Base-by-base conservation (phyloP, 805 yeast species). In the Wickerhamomyces pijperi region DNA sequence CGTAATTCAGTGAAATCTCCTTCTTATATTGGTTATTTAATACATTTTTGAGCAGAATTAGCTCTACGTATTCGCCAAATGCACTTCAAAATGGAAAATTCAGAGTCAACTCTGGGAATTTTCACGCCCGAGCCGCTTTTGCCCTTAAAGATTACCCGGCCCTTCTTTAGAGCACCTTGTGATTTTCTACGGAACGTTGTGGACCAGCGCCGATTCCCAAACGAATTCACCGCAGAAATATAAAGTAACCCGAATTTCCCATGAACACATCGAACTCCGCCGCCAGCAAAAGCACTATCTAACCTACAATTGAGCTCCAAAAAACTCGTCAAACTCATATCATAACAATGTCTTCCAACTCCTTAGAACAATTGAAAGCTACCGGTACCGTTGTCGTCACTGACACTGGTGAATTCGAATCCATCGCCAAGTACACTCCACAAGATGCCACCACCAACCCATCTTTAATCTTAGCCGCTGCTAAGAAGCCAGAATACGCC, bases 371-470 rank as follows among this genome's bases (percentile, higher is more conserved):
- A 68, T 79, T 92, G 60, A 92, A 90, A 66, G 87, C 94, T 48
- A 63, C 96, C 42, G 97, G 97, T 54, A 92, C 98, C 52, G 82
- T 76, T 51, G 95, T 92, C 59, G 98, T 92, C 60, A 85, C 98
- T 50, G 98, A 92, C 72, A 87, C 97, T 46, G 98, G 98, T 70
- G 98, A 92, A 66, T 92, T 92, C 63, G 97, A 86, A 65, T 81
- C 92, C 48, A 92, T 92, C 62, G 96, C 96, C 60, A 86, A 88
- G 68, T 92, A 82, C 73, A 85, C 92, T 55, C 98, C 98, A 51
- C 97, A 92, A 72, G 98, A 92, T 67, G 95, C 98, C 51, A 92
- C 98, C 54, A 92, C 98, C 62, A 92, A 92, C 74, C 98, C 98
- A 51, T 87, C 97, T 34, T 74, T 92, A 70, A 90, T 92, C 57